phyloP scores from a whole-genome alignment of 805 yeast species.

The Scheffersomyces coipomensis region DNA sequence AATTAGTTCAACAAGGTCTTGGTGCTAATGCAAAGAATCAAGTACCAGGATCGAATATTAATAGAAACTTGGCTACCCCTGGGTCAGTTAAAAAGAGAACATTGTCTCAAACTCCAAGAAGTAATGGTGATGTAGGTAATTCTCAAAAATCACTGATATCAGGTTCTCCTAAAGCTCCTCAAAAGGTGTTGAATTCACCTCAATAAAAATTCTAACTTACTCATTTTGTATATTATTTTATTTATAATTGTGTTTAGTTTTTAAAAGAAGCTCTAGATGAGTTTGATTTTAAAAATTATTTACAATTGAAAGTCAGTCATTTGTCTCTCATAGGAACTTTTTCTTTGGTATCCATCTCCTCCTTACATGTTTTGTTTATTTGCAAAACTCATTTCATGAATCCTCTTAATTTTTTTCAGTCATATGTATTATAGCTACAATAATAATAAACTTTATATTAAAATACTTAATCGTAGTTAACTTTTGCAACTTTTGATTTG shows the following conservation, averaged over 20 bases:
- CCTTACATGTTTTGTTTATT: background rate
- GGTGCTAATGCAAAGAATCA: too few relatives aligned
- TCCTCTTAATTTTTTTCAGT: background rate
- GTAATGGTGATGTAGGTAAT: background rate
- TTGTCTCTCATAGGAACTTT: too few relatives aligned
- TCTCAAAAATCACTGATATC: background rate
- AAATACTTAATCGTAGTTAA: too few relatives aligned
- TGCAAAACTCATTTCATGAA: background rate
- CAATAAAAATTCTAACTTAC: background rate
- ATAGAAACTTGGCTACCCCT: too few relatives aligned
- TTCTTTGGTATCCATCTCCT: too few relatives aligned
- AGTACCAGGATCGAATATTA: too few relatives aligned
- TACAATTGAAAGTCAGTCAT: too few relatives aligned
- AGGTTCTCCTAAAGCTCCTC: background rate
- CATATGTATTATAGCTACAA: background rate
- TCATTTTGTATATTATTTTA: background rate
- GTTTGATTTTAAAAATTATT: too few relatives aligned
- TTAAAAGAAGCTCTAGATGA: background rate
- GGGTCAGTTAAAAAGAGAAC: background rate
- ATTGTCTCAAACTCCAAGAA: background rate
- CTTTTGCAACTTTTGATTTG: too few relatives aligned
- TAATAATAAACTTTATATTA: background rate
- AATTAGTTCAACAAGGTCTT: too few relatives aligned
- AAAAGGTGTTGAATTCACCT: background rate
- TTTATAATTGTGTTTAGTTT: too few relatives aligned